Evolutionary conservation across 2,329 filamentous ascomycete genomes (phyloP).

Genomic region (Fusarium sambucinum): DNA sequence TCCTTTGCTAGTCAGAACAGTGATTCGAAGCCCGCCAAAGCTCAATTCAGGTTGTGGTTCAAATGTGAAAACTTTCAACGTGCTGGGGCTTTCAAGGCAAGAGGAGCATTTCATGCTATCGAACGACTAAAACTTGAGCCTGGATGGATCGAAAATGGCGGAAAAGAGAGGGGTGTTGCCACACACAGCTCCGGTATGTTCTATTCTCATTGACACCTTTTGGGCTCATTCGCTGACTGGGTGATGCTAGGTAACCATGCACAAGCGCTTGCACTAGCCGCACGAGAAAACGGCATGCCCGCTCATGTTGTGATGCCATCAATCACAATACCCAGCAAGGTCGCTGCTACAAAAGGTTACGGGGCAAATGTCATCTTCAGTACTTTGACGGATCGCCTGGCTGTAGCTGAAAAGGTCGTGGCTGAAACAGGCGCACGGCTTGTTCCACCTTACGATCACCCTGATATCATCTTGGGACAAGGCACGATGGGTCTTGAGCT

Average conservation of each 20-base stretch:
- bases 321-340: conserved; percentile 1
- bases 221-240: background rate
- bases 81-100: background rate
- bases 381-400: background rate
- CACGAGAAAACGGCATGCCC: conserved; percentile 3
- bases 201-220: accelerated
- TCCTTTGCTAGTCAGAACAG: accelerated
- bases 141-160: background rate
- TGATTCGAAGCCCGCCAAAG: background rate
- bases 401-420: background rate
- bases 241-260: background rate
- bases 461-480: background rate
- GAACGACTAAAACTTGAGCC: conserved; percentile 2
- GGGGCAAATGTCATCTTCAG: conserved; percentile 9
- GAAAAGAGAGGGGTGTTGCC: background rate
- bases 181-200: conserved; percentile 5
- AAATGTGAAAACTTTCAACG: conserved; percentile 12
- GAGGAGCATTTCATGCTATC: conserved; percentile 2
- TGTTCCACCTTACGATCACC: background rate
- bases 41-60: background rate
- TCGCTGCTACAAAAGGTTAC: conserved; percentile 3
- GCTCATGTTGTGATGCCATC: conserved; percentile 12
- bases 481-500: conserved; percentile 6
- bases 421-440: conserved; percentile 4
- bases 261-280: conserved; percentile 3